Evolutionary conservation across 164 flowering plant genomes (phyloP).

Genomic region (Piper longum): DNA sequence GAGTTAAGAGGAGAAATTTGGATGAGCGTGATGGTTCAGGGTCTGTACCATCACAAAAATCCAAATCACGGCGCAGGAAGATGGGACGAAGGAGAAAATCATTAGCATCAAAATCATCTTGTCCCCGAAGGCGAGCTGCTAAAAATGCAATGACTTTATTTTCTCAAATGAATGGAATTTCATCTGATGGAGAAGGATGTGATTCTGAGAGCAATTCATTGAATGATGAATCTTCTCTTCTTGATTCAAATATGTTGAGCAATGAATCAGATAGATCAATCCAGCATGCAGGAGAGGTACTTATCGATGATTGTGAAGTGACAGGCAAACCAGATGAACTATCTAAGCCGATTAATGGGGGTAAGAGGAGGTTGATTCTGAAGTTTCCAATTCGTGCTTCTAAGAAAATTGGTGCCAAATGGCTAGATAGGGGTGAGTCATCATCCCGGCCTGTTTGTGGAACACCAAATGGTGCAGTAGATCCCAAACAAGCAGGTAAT

Average conservation of each 20-base stretch:
- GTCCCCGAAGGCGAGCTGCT: constrained; percentile 92
- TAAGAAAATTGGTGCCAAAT: constrained; percentile 21
- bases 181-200: constrained; percentile 66
- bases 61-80: constrained; percentile 32
- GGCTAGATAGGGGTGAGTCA: constrained; percentile 14
- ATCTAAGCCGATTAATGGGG: constrained; percentile 29
- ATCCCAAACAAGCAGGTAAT: constrained; percentile 15
- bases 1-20: constrained; percentile 74
- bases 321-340: constrained; percentile 12
- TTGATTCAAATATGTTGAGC: constrained; percentile 35
- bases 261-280: constrained; percentile 47
- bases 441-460: constrained; percentile 25
- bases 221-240: constrained; percentile 47
- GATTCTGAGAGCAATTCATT: constrained; percentile 45
- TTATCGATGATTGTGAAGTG: constrained; percentile 25
- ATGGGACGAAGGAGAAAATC: constrained; percentile 32
- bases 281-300: constrained; percentile 31
- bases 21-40: constrained; percentile 52
- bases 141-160: constrained; percentile 68
- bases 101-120: constrained; percentile 42
- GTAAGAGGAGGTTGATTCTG: constrained; percentile 51
- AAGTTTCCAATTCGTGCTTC: constrained; percentile 58
- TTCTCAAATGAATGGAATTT: constrained; percentile 49
- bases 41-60: constrained; percentile 17
- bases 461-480: constrained; percentile 2